Conservation (phyloP, 768 basidiomycete species). For the Boletus vinaceobasis region DNA sequence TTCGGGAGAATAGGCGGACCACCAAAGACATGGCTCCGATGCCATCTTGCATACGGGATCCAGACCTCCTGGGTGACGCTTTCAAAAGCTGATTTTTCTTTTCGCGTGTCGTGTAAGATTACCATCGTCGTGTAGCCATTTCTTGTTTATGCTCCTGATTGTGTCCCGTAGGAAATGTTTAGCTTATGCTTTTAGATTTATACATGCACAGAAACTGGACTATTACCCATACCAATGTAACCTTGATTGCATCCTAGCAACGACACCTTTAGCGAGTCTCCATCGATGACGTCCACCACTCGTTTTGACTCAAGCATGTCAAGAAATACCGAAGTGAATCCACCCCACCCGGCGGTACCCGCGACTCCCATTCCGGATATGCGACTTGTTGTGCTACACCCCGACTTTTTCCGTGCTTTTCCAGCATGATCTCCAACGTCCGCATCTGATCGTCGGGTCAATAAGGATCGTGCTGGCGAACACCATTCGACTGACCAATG, state of each 20-base stretch:
- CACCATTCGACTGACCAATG: slow-evolving; percentile 46
- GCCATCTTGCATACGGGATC: slow-evolving; percentile 1
- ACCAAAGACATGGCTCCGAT: slow-evolving; percentile 34
- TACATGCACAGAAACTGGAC: slow-evolving; percentile 3
- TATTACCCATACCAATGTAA: slow-evolving; percentile 9
- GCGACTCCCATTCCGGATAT: slow-evolving; percentile 28
- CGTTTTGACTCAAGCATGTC: slow-evolving; percentile 48
- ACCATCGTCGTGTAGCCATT: slow-evolving; percentile 7
- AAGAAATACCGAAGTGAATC: slow-evolving; percentile 55
- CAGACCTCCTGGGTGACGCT: slow-evolving; percentile 30
- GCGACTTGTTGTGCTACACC: slow-evolving; percentile 21
- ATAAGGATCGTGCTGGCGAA: neutral
- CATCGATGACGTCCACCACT: slow-evolving; percentile 49
- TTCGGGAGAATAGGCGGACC: slow-evolving; percentile 38
- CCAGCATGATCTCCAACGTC: slow-evolving; percentile 52
- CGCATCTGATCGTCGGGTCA: slow-evolving; percentile 42
- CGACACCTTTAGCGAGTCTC: neutral
- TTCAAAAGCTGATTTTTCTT: slow-evolving; percentile 28
- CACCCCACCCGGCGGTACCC: slow-evolving; percentile 46
- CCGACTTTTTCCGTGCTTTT: slow-evolving; percentile 40
- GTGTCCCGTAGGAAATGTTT: slow-evolving; percentile 7
- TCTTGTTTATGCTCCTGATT: slow-evolving; percentile 10
- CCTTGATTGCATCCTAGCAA: slow-evolving; percentile 7
- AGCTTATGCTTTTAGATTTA: slow-evolving; percentile 27
- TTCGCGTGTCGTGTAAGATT: neutral